Base-by-base conservation (phyloP, 2,329 filamentous ascomycete genomes). In the Pseudonectria foliicola region DNA sequence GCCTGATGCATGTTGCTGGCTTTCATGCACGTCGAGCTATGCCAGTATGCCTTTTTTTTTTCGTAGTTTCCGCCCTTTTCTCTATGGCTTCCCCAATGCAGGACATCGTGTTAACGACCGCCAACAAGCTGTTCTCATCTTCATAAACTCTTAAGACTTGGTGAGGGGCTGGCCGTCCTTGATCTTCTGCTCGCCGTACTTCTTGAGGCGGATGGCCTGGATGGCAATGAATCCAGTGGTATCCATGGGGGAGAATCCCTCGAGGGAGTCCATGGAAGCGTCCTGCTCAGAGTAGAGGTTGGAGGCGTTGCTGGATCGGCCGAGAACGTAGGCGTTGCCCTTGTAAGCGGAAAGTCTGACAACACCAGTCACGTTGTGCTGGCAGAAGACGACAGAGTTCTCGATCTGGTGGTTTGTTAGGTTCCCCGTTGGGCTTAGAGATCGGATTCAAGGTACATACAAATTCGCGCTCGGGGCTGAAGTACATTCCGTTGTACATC, bases 181-280 rank as follows among this genome's bases (percentile, higher is more conserved):
- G 34, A 46, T 44, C 43, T 46, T 44, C 6, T 11, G 15, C 14
- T 18, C 32, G 25, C 40, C 40, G 21, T 46, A 42, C 46, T 55
- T 77, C 61, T 76, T 65, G 29, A 80, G 63, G 26, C 73, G 68
- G 45, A 82, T 81, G 43, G 75, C 75, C 54, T 88, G 71, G 49
- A 85, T 78, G 36, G 70, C 70, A 55, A 88, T 75, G 53, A 78
- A 77, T 16, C 68, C 68, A 25, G 49, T 48, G 13, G 66, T 67
- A 33, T 68, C 64, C 37, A 52, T 46, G 29, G 62, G 63, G 34
- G 42, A 50, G 54, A 68, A 68, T 14, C 55, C 58, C 14, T 61
- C 57, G 15, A 70, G 63, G 12, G 60, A 57, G 53, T 70, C 67
- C 68, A 70, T 71, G 34, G 55, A 62, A 2, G 66, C 62, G 34